Evolutionary conservation across 768 basidiomycete genomes (phyloP).

Genomic region (Rhodotorula diobovata): DNA sequence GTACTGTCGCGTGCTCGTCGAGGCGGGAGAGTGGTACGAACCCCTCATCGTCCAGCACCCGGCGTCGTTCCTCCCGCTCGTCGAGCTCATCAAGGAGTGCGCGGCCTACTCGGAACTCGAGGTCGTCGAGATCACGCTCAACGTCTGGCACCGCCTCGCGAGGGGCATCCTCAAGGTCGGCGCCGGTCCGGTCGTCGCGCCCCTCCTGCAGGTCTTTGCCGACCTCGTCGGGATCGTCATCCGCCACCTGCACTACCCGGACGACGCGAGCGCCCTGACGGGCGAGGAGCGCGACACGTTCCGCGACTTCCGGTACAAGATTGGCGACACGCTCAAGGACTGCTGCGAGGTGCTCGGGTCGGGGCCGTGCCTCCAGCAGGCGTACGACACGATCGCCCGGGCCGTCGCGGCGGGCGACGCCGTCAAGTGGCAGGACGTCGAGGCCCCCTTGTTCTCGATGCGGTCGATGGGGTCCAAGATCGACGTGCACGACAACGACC

Average conservation of each 20-base stretch:
- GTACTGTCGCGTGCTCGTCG: constrained; percentile 85
- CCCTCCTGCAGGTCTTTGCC: constrained; percentile 76
- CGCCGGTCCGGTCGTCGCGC: constrained; percentile 48
- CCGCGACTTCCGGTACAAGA: constrained; percentile 89
- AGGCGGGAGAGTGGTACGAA: constrained; percentile 95
- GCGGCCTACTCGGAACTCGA: constrained; percentile 90
- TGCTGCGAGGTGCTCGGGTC: constrained; percentile 91
- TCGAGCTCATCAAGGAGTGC: constrained; percentile 89
- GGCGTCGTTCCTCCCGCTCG: constrained; percentile 87
- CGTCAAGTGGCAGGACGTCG: constrained; percentile 87
- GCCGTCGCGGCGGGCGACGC: constrained; percentile 56
- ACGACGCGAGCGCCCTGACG: constrained; percentile 59
- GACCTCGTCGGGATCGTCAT: constrained; percentile 81
- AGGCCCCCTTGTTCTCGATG: constrained; percentile 95
- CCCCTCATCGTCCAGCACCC: constrained; percentile 80
- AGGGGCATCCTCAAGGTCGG: constrained; percentile 68
- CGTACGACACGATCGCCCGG: constrained; percentile 71
- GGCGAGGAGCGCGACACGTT: constrained; percentile 90
- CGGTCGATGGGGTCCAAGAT: constrained; percentile 96
- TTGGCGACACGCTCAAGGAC: constrained; percentile 98
- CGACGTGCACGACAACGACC: constrained; percentile 70
- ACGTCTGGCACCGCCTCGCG: constrained; percentile 97
- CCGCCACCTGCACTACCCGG: constrained; percentile 82
- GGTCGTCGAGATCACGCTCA: constrained; percentile 93
- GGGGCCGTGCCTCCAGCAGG: constrained; percentile 70